Conservation (phyloP, 345 rosid species). For the Salix udensis region DNA sequence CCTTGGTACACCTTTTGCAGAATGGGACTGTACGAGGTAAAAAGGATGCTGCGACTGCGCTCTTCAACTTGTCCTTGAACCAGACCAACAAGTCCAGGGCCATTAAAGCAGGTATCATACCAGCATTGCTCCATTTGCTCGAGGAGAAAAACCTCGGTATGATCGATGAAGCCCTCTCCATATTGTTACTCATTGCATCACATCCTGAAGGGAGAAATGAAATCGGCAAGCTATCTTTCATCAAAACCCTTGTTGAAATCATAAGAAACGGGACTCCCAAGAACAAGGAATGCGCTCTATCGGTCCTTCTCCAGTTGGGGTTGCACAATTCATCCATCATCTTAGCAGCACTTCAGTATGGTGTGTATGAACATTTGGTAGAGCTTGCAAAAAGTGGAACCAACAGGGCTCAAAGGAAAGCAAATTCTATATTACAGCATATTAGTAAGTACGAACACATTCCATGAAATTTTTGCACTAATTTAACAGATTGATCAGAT, state of each 20-base stretch:
- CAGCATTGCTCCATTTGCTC: slow-evolving; percentile 41
- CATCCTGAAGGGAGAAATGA: slow-evolving; percentile 41
- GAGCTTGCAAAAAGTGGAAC: slow-evolving; percentile 51
- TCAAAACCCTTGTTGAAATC: slow-evolving; percentile 48
- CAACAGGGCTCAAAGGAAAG: slow-evolving; percentile 58
- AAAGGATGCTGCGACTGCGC: slow-evolving; percentile 70
- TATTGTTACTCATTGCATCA: slow-evolving; percentile 45
- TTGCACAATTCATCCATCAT: slow-evolving; percentile 33
- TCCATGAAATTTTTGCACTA: slow-evolving; percentile 22
- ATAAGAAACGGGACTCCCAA: slow-evolving; percentile 49
- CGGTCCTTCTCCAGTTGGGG: slow-evolving; percentile 57
- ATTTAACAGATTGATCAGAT: neutral
- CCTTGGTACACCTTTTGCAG: slow-evolving; percentile 44
- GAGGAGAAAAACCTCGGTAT: slow-evolving; percentile 48
- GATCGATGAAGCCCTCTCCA: slow-evolving; percentile 66
- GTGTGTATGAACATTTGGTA: slow-evolving; percentile 47
- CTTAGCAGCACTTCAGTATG: slow-evolving; percentile 49
- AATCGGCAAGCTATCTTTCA: slow-evolving; percentile 38
- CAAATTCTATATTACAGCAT: slow-evolving; percentile 51
- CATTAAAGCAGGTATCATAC: slow-evolving; percentile 48
- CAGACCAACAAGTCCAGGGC: slow-evolving; percentile 55
- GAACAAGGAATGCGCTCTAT: slow-evolving; percentile 59
- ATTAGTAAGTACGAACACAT: slow-evolving; percentile 60
- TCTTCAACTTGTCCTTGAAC: slow-evolving; percentile 53
- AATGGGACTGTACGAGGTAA: slow-evolving; percentile 55